Evolutionary conservation across 202 grass and related monocot species (phyloP).

Genomic region (Brachypodium distachyon): DNA sequence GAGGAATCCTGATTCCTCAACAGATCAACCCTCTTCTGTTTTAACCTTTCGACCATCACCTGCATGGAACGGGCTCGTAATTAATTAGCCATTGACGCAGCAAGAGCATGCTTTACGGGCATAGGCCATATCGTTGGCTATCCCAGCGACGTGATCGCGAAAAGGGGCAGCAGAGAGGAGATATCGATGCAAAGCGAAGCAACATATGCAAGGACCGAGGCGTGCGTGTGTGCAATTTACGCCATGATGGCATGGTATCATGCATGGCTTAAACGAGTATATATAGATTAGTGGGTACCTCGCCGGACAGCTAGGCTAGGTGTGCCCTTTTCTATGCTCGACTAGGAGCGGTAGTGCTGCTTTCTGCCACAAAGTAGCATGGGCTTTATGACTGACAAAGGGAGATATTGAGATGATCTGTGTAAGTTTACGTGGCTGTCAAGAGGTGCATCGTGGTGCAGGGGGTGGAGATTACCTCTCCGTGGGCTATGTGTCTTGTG

Average conservation of each 20-base stretch:
- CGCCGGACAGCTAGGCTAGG: too few relatives aligned
- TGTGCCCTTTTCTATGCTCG: not conserved
- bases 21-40: not conserved
- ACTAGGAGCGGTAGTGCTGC: not conserved
- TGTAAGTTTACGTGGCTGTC: constrained; percentile 2
- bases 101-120: not conserved
- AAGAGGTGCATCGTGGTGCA: constrained; percentile 5
- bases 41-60: constrained; percentile 12
- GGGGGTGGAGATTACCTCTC: not conserved
- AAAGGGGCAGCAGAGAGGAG: not conserved
- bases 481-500: not conserved
- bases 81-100: not conserved
- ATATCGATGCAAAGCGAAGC: not conserved
- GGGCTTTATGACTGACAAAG: constrained; percentile 16
- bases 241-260: constrained; percentile 2
- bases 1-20: not conserved
- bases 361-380: constrained; percentile 25
- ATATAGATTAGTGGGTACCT: not conserved
- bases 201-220: not conserved
- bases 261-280: constrained; percentile 6
- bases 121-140: not conserved
- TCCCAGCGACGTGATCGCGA: not conserved
- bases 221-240: not conserved
- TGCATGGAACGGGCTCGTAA: not conserved
- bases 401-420: not conserved